Percentiles rank a stretch among this genome's conserved stretches.
Conservation (phyloP, 495 filamentous ascomycete genomes). For the Aspergillus cristatus region DNA sequence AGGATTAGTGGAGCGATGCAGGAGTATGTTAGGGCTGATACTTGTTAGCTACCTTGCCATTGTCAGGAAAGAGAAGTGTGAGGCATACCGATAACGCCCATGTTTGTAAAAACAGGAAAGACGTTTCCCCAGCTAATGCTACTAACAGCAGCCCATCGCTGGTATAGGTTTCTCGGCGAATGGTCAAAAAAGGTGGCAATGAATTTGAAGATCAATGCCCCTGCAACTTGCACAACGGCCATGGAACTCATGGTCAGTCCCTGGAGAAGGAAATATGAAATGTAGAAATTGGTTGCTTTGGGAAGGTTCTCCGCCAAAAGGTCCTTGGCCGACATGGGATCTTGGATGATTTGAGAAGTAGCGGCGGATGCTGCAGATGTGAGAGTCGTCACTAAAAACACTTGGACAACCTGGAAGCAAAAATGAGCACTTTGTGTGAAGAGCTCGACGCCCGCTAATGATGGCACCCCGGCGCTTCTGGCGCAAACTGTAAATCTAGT, state of each 20-base stretch:
- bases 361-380: conserved; percentile 64
- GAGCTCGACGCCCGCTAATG: conserved; percentile 66
- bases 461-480: conserved; percentile 66
- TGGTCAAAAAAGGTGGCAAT: conserved; percentile 57
- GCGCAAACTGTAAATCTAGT: conserved; percentile 48
- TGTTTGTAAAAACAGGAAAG: conserved; percentile 78
- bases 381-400: conserved; percentile 77
- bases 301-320: conserved; percentile 68
- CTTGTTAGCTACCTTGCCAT: neutral
- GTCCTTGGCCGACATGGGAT: conserved; percentile 51
- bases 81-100: conserved; percentile 64
- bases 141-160: conserved; percentile 52
- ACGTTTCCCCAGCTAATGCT: conserved; percentile 73
- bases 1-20: conserved; percentile 79
- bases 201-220: conserved; percentile 63
- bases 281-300: conserved; percentile 80
- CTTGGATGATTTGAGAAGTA: conserved; percentile 50
- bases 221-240: conserved; percentile 62
- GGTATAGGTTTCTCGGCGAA: conserved; percentile 57
- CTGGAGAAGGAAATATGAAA: conserved; percentile 85
- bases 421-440: conserved; percentile 86
- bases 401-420: conserved; percentile 84
- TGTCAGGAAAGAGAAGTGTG: neutral
- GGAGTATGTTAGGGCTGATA: conserved; percentile 62
- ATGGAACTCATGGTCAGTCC: conserved; percentile 65